Base-by-base conservation (phyloP, 129 eudicot genomes). In the Pittosporum tobira region DNA sequence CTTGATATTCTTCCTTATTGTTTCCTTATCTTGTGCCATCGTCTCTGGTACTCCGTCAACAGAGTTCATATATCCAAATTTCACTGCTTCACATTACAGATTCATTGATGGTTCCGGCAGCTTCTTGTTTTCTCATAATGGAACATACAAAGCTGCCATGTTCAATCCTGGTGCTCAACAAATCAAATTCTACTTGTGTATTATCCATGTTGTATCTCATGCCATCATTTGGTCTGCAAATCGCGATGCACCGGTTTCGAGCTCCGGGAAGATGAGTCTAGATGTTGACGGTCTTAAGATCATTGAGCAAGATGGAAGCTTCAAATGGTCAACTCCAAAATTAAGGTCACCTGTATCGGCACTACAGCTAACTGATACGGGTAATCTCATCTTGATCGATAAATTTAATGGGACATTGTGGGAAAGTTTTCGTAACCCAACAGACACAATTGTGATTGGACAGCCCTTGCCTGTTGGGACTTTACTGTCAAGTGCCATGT, bases 201-300 rank as follows among this genome's bases (percentile, higher is more conserved):
- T 88, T 46, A 65, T 74, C 66, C 96, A 88, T 61, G 38, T 63
- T 12, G 69, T 18, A 21, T 78, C 96, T 42, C 63, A 72, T 55
- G 57, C 80, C 40, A 57, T 84, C 66, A 37, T 71, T 16, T 88
- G 96, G 96, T 28, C 87, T 16, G 96, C 89, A 20, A 88, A 88
- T 49, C 87, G 82, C 2, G 80, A 81, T 42, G 50, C 69, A 57
- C 89, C 94, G 5, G 60, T 84, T 24, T 71, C 94, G 2, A 59
- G 48, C 20, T 78, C 87, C 0, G 89, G 81, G 36, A 29, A 61
- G 36, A 27, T 81, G 73, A 57, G 27, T 0, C 72, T 88, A 9
- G 71, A 88, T 31, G 0, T 9, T 13, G 56, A 72, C 48, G 94
- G 94, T 8, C 37, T 88, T 0, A 53, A 11, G 13, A 64, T 79